These are phyloP conservation scores for Lolium rigidum DNA, from an alignment of 176 grass and related monocot genomes.

Conservation along the genomic window DNA sequence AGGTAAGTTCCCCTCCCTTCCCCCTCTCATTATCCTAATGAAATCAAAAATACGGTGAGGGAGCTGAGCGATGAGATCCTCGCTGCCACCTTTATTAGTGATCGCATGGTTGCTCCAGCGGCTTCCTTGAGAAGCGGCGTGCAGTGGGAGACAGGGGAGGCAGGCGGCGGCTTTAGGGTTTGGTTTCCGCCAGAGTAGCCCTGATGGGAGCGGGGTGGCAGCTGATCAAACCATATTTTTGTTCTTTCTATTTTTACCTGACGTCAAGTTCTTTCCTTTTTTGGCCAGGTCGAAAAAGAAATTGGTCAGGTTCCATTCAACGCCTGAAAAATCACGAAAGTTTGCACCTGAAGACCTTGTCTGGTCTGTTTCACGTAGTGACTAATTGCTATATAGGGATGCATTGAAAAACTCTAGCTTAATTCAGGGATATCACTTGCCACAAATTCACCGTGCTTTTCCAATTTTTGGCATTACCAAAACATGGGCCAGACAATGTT, in stretches of 20 bases:
- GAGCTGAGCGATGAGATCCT: neutral
- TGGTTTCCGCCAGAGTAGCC: neutral
- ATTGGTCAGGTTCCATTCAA: neutral
- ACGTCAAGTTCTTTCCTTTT: neutral
- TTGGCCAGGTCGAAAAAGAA: neutral
- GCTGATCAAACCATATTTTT: neutral
- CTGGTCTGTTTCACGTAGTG: neutral
- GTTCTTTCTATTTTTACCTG: neutral
- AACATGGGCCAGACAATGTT: no score
- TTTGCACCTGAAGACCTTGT: neutral
- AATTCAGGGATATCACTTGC: neutral
- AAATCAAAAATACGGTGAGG: neutral
- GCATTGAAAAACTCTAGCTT: neutral
- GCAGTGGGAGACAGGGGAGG: neutral
- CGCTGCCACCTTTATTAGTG: neutral
- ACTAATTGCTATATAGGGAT: neutral
- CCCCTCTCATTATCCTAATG: neutral
- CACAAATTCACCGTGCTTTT: no score
- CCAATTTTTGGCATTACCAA: no score
- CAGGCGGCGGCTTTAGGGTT: neutral
- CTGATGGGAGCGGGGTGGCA: neutral
- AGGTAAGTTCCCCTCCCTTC: neutral
- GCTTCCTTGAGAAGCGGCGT: neutral
- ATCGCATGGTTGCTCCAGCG: accelerated
- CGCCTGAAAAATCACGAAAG: neutral